Percentiles rank a stretch among this genome's conserved stretches.
Conservation (phyloP, 1,139 yeast species). For the Nakaseomyces sp. region DNA sequence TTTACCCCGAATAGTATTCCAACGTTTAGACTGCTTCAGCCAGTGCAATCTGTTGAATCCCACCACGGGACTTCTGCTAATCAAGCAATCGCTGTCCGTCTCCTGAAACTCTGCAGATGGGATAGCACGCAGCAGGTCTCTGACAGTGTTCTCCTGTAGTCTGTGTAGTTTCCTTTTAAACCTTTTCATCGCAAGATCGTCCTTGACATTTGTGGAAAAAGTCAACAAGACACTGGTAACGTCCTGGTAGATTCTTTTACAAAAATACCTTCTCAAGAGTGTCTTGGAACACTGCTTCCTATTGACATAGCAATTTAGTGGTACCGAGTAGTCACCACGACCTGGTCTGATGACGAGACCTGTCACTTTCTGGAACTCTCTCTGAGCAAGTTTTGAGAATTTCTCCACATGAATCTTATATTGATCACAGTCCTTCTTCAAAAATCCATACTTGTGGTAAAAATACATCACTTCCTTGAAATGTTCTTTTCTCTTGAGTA, state of each 20-base stretch:
- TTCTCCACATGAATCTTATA: not conserved
- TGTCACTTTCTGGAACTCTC: constrained; percentile 2
- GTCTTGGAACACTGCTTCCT: constrained; percentile 10
- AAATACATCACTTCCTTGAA: constrained; percentile 3
- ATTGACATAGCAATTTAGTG: constrained; percentile 8
- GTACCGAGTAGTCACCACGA: constrained; percentile 10
- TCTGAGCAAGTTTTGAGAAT: not conserved
- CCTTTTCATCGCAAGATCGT: constrained; percentile 11
- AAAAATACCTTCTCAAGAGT: constrained; percentile 14
- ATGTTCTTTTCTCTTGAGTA: not conserved
- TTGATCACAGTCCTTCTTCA: constrained; percentile 1
- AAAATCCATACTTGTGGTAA: not conserved
- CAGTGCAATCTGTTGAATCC: constrained; percentile 28
- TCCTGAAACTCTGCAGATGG: constrained; percentile 23
- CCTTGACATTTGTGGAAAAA: constrained; percentile 11
- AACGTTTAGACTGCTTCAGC: constrained; percentile 23
- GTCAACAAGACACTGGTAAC: constrained; percentile 19
- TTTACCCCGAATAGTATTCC: constrained; percentile 19
- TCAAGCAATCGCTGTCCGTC: constrained; percentile 21
- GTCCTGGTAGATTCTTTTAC: constrained; percentile 10
- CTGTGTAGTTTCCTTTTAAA: constrained; percentile 16
- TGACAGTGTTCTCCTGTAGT: constrained; percentile 12
- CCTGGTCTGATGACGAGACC: constrained; percentile 1
- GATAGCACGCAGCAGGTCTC: constrained; percentile 14
- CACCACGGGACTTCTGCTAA: constrained; percentile 23